These are phyloP conservation scores for Fusarium sp. DNA, from an alignment of 2,329 filamentous ascomycete species.

Conservation along the genomic window DNA sequence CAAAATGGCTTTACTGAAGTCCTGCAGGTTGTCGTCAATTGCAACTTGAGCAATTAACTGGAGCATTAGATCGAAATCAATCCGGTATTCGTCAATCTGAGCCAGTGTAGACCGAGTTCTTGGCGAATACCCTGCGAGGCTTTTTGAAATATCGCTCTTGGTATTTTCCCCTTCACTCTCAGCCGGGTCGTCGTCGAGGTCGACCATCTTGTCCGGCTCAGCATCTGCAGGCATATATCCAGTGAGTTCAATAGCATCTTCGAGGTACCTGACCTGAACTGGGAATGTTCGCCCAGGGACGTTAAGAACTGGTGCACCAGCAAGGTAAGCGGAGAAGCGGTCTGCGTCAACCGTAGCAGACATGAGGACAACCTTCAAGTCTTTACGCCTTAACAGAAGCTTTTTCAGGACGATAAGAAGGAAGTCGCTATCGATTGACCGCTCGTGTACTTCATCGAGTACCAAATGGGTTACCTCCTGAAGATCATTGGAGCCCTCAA, in stretches of 20 bases:
- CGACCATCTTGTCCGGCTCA: conserved; percentile 66
- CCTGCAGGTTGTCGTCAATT: conserved; percentile 71
- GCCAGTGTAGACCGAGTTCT: conserved; percentile 81
- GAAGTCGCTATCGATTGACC: conserved; percentile 97
- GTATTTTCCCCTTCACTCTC: conserved; percentile 66
- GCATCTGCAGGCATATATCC: conserved; percentile 71
- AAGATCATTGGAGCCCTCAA: conserved; percentile 88
- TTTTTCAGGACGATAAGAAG: conserved; percentile 91
- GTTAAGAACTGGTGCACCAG: conserved; percentile 85
- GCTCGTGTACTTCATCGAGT: conserved; percentile 97
- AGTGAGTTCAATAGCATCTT: conserved; percentile 92
- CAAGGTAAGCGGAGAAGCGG: conserved; percentile 89
- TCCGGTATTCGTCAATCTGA: conserved; percentile 89
- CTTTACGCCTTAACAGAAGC: conserved; percentile 79
- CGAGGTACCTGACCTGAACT: conserved; percentile 87
- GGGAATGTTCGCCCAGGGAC: conserved; percentile 96
- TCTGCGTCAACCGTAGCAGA: conserved; percentile 96
- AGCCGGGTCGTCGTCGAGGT: conserved; percentile 72
- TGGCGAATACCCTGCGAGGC: conserved; percentile 79
- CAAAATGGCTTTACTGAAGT: conserved; percentile 91
- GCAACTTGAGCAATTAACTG: conserved; percentile 84
- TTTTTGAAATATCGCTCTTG: conserved; percentile 71
- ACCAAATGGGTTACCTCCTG: conserved; percentile 92
- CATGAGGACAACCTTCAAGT: conserved; percentile 95
- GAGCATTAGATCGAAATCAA: conserved; percentile 89